Conservation (phyloP, 2,329 filamentous ascomycete species). For the Aspergillus transmontanensis region DNA sequence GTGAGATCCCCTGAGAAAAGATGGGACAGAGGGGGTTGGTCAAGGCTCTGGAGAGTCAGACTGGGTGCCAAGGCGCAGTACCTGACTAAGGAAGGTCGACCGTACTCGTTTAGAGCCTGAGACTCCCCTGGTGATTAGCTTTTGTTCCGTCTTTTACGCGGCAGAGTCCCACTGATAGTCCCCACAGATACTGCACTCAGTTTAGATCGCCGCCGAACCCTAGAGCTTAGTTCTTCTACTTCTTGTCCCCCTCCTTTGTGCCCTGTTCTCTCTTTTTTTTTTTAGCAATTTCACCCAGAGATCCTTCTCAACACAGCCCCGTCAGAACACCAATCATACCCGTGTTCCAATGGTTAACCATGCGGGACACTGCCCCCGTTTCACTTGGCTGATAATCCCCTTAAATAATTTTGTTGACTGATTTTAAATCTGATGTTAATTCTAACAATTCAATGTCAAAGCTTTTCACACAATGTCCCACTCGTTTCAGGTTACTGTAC, state of each 20-base stretch:
- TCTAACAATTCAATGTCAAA: neutral
- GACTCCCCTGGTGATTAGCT: neutral
- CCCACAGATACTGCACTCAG: neutral
- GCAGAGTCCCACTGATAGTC: neutral
- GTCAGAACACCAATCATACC: neutral
- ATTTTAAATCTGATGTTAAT: neutral
- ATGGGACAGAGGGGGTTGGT: neutral
- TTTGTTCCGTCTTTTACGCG: conserved; percentile 4
- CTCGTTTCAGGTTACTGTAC: neutral
- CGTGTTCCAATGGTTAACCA: neutral
- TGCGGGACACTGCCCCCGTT: neutral
- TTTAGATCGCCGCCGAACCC: conserved; percentile 1
- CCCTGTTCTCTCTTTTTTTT: neutral
- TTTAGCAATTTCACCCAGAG: neutral
- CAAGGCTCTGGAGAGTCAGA: neutral
- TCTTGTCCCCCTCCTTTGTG: neutral
- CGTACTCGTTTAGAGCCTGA: neutral
- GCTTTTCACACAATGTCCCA: neutral
- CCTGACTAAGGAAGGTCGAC: neutral
- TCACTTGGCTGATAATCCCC: neutral
- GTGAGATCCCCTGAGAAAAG: neutral
- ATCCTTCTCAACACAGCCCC: conserved; percentile 1
- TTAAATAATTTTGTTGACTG: neutral
- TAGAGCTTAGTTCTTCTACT: neutral
- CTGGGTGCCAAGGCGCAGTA: neutral